Conservation (phyloP, 2,329 filamentous ascomycete genomes). For the Nothopassalora personata region DNA sequence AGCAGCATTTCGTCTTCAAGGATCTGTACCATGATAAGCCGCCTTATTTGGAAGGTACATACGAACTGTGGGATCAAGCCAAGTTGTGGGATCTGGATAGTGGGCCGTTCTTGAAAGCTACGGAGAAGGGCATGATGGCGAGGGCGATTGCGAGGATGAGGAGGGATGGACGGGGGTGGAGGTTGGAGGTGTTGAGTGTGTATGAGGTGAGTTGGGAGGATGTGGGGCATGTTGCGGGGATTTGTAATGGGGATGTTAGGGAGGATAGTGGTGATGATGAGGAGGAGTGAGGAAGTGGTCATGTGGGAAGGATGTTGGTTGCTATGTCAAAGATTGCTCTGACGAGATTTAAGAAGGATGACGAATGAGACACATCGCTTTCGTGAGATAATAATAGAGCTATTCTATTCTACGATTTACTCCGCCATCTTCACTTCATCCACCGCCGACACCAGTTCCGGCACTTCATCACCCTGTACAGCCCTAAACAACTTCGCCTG, state of each 20-base stretch:
- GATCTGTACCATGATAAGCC: slow-evolving; percentile 57
- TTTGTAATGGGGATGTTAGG: slow-evolving; percentile 26
- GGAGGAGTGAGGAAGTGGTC: neutral
- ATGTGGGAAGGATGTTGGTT: neutral
- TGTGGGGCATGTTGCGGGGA: slow-evolving; percentile 46
- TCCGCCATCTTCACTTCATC: slow-evolving; percentile 1
- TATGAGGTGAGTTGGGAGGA: slow-evolving; percentile 52
- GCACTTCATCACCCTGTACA: slow-evolving; percentile 11
- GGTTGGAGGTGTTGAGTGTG: slow-evolving; percentile 45
- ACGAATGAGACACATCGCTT: neutral
- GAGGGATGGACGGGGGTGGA: slow-evolving; percentile 40
- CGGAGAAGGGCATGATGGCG: slow-evolving; percentile 36
- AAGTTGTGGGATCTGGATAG: slow-evolving; percentile 43
- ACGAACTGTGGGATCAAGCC: slow-evolving; percentile 43
- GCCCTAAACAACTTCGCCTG: slow-evolving; percentile 9
- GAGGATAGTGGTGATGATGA: neutral
- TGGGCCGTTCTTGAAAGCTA: slow-evolving; percentile 36
- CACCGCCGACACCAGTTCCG: slow-evolving; percentile 15
- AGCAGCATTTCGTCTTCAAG: slow-evolving; percentile 59
- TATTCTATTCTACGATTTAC: slow-evolving; percentile 14
- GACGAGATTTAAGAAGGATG: neutral
- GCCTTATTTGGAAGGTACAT: slow-evolving; percentile 48
- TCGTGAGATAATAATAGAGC: neutral
- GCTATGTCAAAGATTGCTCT: neutral
- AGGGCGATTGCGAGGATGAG: slow-evolving; percentile 48